Conservation (phyloP, 2,329 filamentous ascomycete species). For the Rutstroemia sp. region DNA sequence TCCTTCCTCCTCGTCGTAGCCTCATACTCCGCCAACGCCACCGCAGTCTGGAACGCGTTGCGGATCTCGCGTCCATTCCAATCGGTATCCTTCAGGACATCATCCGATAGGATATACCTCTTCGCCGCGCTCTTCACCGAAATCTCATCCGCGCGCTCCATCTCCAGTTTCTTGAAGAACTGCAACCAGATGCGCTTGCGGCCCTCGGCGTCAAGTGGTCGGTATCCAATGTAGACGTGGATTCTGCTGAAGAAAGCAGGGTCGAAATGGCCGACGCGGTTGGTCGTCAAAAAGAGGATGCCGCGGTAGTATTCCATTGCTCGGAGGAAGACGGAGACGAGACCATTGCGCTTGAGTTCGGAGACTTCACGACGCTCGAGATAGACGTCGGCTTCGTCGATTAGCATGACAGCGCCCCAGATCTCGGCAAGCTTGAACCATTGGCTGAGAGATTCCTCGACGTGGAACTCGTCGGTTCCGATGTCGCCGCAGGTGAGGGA, state of each 20-base stretch:
- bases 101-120: conserved; percentile 15
- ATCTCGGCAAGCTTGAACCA: conserved; percentile 41
- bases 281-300: conserved; percentile 37
- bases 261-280: conserved; percentile 34
- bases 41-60: conserved; percentile 24
- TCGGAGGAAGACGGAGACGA: conserved; percentile 34
- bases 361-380: conserved; percentile 28
- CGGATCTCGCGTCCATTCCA: conserved; percentile 27
- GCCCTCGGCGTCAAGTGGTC: conserved; percentile 19
- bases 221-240: conserved; percentile 30
- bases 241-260: conserved; percentile 34
- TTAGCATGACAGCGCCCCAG: conserved; percentile 44
- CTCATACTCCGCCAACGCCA: conserved; percentile 21
- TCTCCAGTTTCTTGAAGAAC: conserved; percentile 17
- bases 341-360: conserved; percentile 30
- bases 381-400: conserved; percentile 48
- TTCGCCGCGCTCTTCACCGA: conserved; percentile 12
- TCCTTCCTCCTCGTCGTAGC: not conserved
- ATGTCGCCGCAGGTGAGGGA: conserved; percentile 40
- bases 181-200: conserved; percentile 27
- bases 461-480: conserved; percentile 36
- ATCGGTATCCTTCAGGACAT: conserved; percentile 15
- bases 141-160: conserved; percentile 14
- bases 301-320: conserved; percentile 36
- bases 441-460: conserved; percentile 41